phyloP scores from a whole-genome alignment of 306 rosid genomes.

The Corylus avellana region DNA sequence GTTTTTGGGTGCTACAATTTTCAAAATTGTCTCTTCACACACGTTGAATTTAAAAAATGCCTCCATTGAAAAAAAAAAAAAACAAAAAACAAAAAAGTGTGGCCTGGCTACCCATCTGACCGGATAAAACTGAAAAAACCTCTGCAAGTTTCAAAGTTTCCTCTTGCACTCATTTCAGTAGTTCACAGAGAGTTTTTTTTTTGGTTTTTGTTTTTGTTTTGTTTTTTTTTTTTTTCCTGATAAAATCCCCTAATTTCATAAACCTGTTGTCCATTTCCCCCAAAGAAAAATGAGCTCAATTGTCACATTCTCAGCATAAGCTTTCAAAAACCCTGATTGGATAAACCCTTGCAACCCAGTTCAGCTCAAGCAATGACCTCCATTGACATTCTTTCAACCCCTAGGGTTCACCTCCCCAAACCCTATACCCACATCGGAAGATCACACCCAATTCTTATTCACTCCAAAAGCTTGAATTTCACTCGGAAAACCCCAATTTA shows the following conservation, averaged over 20 bases:
- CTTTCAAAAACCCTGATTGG: not conserved
- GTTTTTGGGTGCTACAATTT: too few relatives aligned
- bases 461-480: conserved; percentile 33
- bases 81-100: too few relatives aligned
- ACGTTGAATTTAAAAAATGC: too few relatives aligned
- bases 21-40: too few relatives aligned
- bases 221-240: not conserved
- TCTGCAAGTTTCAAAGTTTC: not conserved
- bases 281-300: not conserved
- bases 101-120: too few relatives aligned
- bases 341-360: conserved; percentile 8
- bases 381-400: conserved; percentile 53
- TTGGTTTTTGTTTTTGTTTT: not conserved
- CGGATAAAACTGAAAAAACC: not conserved
- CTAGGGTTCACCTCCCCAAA: conserved; percentile 52
- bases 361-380: conserved; percentile 45
- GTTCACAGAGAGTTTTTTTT: not conserved
- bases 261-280: conserved; percentile 8
- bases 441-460: conserved; percentile 17
- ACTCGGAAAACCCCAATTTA: conserved; percentile 30
- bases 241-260: not conserved
- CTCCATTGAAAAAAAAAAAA: too few relatives aligned
- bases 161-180: not conserved
- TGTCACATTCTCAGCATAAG: not conserved
- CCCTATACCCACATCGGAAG: conserved; percentile 36